Evolutionary conservation across 2,329 filamentous ascomycete species (phyloP), one percentile per base, ranked within the genome.

Genomic region (Colletotrichum acutatum): DNA sequence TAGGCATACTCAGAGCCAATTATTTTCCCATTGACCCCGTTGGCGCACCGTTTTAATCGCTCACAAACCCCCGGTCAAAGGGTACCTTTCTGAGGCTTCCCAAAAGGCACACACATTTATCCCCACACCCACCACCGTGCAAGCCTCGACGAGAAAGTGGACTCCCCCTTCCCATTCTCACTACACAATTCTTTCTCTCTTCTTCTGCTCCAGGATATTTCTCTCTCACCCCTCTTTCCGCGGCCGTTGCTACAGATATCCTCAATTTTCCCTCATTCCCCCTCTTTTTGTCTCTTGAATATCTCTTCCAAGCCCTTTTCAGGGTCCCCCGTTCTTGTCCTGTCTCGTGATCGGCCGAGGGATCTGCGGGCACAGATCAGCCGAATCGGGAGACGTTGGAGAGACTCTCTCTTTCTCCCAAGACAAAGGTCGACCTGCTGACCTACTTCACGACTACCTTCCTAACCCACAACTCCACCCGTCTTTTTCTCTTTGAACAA

Each of bases 101-200:
- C 68, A 58, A 54, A 68, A 66, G 3, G 37, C 32, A 19, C 37
- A 42, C 37, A 42, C 68, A 72, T 68, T 60, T 67, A 74, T 74
- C 71, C 71, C 71, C 71, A 73, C 71, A 72, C 70, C 53, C 62
- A 65, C 62, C 52, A 57, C 71, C 52, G 67, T 34, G 60, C 61
- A 73, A 72, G 66, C 67, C 71, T 73, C 71, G 67, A 73, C 71
- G 57, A 71, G 53, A 57, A 56, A 56, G 71, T 70, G 71, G 67
- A 61, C 60, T 72, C 66, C 60, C 57, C 57, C 59, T 64, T 64
- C 46, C 61, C 60, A 56, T 57, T 59, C 64, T 65, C 34, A 60
- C 67, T 71, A 74, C 68, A 74, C 71, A 74, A 74, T 74, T 74
- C 68, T 74, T 68, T 65, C 54, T 58, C 54, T 58, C 34, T 49